Percentiles rank a stretch among this genome's conserved stretches.
phyloP scores from a whole-genome alignment of 257 asterid genomes.

The Solanum rostratum region DNA sequence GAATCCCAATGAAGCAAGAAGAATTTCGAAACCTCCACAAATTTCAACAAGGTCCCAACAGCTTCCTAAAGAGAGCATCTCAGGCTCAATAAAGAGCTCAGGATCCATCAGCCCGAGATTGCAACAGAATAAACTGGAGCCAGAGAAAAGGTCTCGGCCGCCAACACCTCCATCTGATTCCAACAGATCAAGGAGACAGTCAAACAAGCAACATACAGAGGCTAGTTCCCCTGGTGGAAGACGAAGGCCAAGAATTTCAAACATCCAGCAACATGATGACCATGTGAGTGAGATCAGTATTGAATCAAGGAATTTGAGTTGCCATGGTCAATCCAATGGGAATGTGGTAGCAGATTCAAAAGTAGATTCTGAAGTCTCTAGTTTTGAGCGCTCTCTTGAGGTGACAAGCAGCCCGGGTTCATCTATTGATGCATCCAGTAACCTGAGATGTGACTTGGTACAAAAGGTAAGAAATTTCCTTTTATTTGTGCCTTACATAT shows the following conservation, averaged over 20 bases:
- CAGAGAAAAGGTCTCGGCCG: constrained; percentile 58
- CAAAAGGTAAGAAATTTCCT: constrained; percentile 30
- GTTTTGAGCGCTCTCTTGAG: constrained; percentile 27
- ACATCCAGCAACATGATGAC: constrained; percentile 28
- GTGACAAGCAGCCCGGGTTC: constrained; percentile 18
- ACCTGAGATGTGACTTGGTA: constrained; percentile 10
- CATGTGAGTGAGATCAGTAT: constrained; percentile 28
- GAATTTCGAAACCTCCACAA: constrained; percentile 25
- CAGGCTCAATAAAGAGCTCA: constrained; percentile 31
- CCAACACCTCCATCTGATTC: constrained; percentile 59
- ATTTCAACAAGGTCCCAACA: constrained; percentile 36
- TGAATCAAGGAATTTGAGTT: constrained; percentile 22
- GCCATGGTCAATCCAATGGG: constrained; percentile 28
- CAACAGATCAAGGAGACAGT: constrained; percentile 40
- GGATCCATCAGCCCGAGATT: constrained; percentile 67
- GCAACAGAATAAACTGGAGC: constrained; percentile 57
- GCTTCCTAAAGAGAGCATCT: constrained; percentile 34
- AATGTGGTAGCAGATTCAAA: constrained; percentile 17
- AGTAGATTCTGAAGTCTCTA: constrained; percentile 18
- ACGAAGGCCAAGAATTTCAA: constrained; percentile 39
- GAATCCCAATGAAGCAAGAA: constrained; percentile 24
- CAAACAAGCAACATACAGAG: constrained; percentile 47
- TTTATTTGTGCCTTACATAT: not conserved
- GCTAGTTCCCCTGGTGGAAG: constrained; percentile 68
- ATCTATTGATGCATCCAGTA: constrained; percentile 15